Base-by-base conservation (phyloP, 345 rosid genomes). In the Eucalyptus regnans region DNA sequence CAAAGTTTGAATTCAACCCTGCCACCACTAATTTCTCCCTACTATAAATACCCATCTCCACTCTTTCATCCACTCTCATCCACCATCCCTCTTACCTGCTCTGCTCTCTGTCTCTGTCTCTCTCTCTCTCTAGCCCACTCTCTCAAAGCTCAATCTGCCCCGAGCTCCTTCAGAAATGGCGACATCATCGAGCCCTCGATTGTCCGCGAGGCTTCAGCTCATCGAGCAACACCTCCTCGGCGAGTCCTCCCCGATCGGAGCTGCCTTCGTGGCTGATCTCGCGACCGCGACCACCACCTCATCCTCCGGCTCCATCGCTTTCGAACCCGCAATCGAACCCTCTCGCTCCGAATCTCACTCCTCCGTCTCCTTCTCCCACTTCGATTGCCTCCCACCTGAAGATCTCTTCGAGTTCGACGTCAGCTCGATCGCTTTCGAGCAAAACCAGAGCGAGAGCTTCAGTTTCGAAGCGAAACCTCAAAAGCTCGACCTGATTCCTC, bases 191-290 rank as follows among this genome's bases (percentile, higher is more conserved):
- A 79, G 50, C 71, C 86, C 33, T 44, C 94, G 92, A 85, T 92
- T 90, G 18, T 91, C 94, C 0, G 90, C 95, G 37, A 49, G 52
- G 58, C 95, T 97, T 56, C 92, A 86, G 88, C 86, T 91, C 81
- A 95, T 97, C 87, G 51, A 94, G 89, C 93, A 91, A 17, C 93
- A 94, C 86, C 93, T 97, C 50, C 92, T 97, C 37, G 95, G 89
- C 51, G 98, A 95, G 31, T 9, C 44, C 18, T 92, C 96, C 49
- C 96, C 96, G 18, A 33, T 58, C 8, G 22, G 80, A 83, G 22
- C 87, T 49, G 37, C 50, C 46, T 41, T 48, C 81, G 18, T n/a
- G 31, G 33, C 87, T 50, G 56, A 85, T 27, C 87, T 76, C 15
- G 0, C 15, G 4, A 6, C 83, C 46, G 1, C 83, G 44, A 0